Conservation (phyloP, 2,329 filamentous ascomycete species). For the Pestalotiopsis sp. region DNA sequence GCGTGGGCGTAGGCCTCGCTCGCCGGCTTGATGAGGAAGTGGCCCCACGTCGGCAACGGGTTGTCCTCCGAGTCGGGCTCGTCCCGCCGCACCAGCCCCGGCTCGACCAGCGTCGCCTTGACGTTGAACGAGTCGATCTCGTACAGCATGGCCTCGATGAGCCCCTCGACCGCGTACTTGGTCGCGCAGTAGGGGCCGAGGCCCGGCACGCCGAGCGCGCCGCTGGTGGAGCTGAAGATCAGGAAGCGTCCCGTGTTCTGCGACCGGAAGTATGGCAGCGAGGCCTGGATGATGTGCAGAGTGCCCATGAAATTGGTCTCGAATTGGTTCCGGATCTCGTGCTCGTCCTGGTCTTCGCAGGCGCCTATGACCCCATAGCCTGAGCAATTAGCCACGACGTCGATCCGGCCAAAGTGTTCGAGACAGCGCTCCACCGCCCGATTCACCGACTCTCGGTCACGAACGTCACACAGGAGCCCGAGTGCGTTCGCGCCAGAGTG, state of each 20-base stretch:
- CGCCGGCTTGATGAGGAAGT: conserved; percentile 86
- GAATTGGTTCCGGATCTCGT: conserved; percentile 93
- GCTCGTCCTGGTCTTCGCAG: conserved; percentile 95
- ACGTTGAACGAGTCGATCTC: conserved; percentile 90
- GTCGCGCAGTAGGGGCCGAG: conserved; percentile 94
- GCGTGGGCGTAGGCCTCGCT: conserved; percentile 78
- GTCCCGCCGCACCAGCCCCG: conserved; percentile 83
- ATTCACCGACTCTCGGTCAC: conserved; percentile 75
- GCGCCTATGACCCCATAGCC: conserved; percentile 94
- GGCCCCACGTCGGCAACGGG: conserved; percentile 79
- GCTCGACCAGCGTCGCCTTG: conserved; percentile 90
- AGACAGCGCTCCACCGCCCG: conserved; percentile 70
- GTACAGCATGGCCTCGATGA: conserved; percentile 96
- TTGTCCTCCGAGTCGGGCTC: conserved; percentile 60
- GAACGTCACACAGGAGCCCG: conserved; percentile 85
- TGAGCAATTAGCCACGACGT: conserved; percentile 90
- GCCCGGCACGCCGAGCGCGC: conserved; percentile 89
- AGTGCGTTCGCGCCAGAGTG: conserved; percentile 65
- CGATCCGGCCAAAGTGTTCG: conserved; percentile 75
- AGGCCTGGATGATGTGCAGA: conserved; percentile 87
- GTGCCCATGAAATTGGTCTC: conserved; percentile 98
- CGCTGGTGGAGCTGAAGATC: conserved; percentile 91
- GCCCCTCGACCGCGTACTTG: conserved; percentile 93
- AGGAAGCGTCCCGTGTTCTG: conserved; percentile 79
- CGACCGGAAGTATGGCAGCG: conserved; percentile 81